Base-by-base conservation (phyloP, 768 basidiomycete genomes). In the Hericium erinaceus region DNA sequence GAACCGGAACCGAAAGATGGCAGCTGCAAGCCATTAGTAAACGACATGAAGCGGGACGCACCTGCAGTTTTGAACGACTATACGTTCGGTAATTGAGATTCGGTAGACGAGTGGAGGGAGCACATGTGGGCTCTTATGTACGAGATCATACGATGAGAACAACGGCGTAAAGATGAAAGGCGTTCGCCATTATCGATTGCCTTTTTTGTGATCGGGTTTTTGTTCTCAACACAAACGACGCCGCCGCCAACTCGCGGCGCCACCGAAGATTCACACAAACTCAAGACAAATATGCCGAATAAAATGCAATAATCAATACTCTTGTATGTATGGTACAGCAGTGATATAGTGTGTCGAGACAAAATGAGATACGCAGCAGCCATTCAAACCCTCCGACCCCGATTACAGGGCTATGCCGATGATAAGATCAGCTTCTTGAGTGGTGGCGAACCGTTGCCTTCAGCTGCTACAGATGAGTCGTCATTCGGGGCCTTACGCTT, bases 401-500 rank as follows among this genome's bases (percentile, higher is more conserved):
- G n/a, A 5, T 18, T 46, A 44, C 8, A 51, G 20, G n/a, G 44
- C 44, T 20, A 9, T 49, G 65, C 67, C 57, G 67, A 64, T 48
- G 69, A 68, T 61, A 87, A 66, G 24, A 84, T 83, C 54, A 83
- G 58, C 69, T 84, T 88, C 75, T 90, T 90, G 64, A 76, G 66
- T 3, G 85, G 85, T 51, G 87, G 87, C 41, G 80, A 83, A 55
- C 75, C 76, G 55, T 74, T 75, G 44, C 39, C 72, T 64, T 77
- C 75, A 54, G 26, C 57, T 26, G 37, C 28, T 20, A 46, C n/a
- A 46, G 20, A 16, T 16, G 16, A 24, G 54, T 11, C 6, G 28
- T 75, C 75, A 59, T 76, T 74, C 55, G 79, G 82, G 67, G 81
- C 81, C 80, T 92, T 92, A 78, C 89, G 89, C 71, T 92, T 92